phyloP scores from a whole-genome alignment of 2,329 filamentous ascomycete genomes.

The Xylariales sp. region DNA sequence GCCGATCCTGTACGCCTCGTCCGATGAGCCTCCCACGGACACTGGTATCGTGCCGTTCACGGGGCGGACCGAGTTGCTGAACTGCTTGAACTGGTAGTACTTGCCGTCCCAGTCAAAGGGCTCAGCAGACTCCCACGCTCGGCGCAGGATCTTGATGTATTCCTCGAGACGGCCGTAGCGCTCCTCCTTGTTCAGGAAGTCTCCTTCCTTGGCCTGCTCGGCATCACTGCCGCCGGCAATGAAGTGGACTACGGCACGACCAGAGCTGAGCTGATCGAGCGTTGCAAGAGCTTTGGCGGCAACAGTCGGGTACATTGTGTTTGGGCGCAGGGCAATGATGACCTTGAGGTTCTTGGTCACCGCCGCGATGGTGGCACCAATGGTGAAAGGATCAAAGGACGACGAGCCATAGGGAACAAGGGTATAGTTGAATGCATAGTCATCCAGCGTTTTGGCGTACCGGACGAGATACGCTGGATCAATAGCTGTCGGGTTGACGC shows the following conservation, averaged over 20 bases:
- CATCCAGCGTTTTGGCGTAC: constrained; percentile 53
- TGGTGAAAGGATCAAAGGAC: constrained; percentile 52
- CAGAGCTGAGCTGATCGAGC: constrained; percentile 53
- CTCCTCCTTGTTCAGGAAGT: constrained; percentile 53
- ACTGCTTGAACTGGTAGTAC: constrained; percentile 56
- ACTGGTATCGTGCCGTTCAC: constrained; percentile 50
- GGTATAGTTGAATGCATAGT: constrained; percentile 59
- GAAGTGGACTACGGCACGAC: constrained; percentile 58
- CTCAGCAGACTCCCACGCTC: constrained; percentile 52
- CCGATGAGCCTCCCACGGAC: constrained; percentile 55
- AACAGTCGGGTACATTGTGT: constrained; percentile 58
- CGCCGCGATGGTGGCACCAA: constrained; percentile 53
- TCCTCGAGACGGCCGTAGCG: constrained; percentile 56
- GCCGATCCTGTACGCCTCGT: constrained; percentile 55
- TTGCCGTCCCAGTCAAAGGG: constrained; percentile 59
- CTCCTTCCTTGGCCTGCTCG: constrained; percentile 57
- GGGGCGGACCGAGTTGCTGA: constrained; percentile 49
- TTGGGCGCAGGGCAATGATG: constrained; percentile 58
- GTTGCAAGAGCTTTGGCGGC: constrained; percentile 59
- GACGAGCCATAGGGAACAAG: constrained; percentile 55
- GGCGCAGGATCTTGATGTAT: constrained; percentile 56
- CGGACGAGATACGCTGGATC: constrained; percentile 52
- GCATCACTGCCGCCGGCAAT: constrained; percentile 58
- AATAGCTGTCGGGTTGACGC: constrained; percentile 21
- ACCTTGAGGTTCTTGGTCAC: constrained; percentile 56